Base-by-base conservation (phyloP, 257 asterid species). In the Nicotiana paniculata region DNA sequence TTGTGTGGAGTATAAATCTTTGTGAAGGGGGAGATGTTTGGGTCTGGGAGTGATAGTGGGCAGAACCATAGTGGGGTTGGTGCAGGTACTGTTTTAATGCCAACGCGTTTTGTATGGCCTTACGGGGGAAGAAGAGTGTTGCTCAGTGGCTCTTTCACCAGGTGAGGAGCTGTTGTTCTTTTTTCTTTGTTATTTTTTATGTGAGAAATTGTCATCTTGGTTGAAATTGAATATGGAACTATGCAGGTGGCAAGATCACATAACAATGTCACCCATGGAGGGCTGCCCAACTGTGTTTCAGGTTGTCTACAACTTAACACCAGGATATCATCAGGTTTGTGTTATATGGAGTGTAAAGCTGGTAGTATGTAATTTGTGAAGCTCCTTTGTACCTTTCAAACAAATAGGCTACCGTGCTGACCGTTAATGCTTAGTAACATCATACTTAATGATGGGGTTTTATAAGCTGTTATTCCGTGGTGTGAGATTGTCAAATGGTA, bases 221-320 rank as follows among this genome's bases (percentile, higher is more conserved):
- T 48, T 55, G 39, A 69, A 32, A 55, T 55, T 76, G 57, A 24
- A 66, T 85, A 58, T 85, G 53, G 63, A n/a, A 82, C 62, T 72
- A 37, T 85, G 86, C 86, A 90, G 93, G 84, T 90, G 95, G 97
- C 87, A 84, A 76, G 89, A 91, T 82, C 95, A 88, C 84, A 83
- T 91, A 43, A 81, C 91, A 62, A 91, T 93, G 97, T 86, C 91
- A 11, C 95, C 93, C 6, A 82, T 91, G 81, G 97, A 93, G 86
- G 97, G 97, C 65, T 88, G 92, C 85, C 95, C 94, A 58, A 89
- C 95, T 8, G 90, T 88, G 46, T 93, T 93, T 89, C 97, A 93
- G 88, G 92, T 90, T 65, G 77, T 91, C 76, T 82, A 85, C 84
- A 90, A 82, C 87, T 85, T 93, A 84, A 62, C 89, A 37, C 92